These are phyloP conservation scores for Alternaria triticina DNA, from an alignment of 2,329 filamentous ascomycete species.

Conservation along the genomic window DNA sequence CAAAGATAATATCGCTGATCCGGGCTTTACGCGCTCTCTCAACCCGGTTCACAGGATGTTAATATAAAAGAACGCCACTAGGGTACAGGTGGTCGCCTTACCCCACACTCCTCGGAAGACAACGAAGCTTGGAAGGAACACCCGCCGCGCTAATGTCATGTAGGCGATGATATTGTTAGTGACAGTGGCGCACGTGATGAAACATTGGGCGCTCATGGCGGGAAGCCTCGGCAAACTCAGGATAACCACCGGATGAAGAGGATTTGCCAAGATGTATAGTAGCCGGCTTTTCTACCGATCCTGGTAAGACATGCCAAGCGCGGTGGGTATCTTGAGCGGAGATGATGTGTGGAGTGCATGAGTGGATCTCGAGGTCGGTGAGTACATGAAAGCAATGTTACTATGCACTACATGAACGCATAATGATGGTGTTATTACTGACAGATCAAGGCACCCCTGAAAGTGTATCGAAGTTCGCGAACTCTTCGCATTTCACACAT, in stretches of 20 bases:
- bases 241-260: conserved; percentile 11
- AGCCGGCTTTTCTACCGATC: conserved; percentile 6
- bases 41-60: conserved; percentile 13
- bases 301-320: conserved; percentile 4
- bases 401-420: neutral
- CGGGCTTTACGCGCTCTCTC: conserved; percentile 10
- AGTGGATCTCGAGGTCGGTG: conserved; percentile 4
- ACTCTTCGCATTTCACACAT: neutral
- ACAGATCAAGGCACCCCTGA: neutral
- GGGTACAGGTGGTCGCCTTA: neutral
- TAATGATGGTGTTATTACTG: neutral
- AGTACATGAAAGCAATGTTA: neutral
- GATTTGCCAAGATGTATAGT: conserved; percentile 2
- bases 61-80: conserved; percentile 13
- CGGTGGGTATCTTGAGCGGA: conserved; percentile 5
- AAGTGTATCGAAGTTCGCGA: neutral
- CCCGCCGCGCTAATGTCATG: neutral
- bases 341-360: conserved; percentile 8
- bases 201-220: neutral
- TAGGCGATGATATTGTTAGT: neutral
- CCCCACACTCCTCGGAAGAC: conserved; percentile 4
- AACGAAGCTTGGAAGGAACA: neutral
- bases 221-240: conserved; percentile 8
- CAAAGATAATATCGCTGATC: conserved; percentile 8
- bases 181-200: conserved; percentile 3